These are phyloP conservation scores for Yamadazyma dushanensis DNA, from an alignment of 1,139 yeast genomes.

Conservation along the genomic window DNA sequence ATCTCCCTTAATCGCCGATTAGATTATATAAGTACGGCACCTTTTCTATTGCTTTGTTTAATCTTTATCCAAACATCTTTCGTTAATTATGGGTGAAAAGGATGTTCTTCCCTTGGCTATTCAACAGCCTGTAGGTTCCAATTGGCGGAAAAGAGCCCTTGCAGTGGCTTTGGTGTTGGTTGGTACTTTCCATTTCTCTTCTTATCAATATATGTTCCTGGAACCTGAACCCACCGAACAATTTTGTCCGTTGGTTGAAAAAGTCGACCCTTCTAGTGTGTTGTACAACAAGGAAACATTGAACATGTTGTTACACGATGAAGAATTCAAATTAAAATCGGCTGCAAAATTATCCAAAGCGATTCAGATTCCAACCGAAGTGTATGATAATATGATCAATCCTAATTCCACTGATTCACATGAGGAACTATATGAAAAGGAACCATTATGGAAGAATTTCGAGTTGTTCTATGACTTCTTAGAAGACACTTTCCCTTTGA, in stretches of 20 bases:
- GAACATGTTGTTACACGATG: conserved; percentile 34
- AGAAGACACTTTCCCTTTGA: conserved; percentile 30
- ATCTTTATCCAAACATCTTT: no score
- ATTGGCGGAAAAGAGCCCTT: not conserved
- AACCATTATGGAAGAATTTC: conserved; percentile 33
- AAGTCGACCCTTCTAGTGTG: conserved; percentile 27
- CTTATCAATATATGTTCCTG: not conserved
- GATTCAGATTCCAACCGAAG: conserved; percentile 61
- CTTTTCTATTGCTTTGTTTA: not conserved
- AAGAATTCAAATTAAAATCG: conserved; percentile 38
- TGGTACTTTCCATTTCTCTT: not conserved
- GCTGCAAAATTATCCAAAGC: conserved; percentile 52
- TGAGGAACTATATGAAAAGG: conserved; percentile 27
- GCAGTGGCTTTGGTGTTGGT: not conserved
- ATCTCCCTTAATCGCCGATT: not conserved
- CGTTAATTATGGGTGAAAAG: conserved; percentile 1
- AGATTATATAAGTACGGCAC: not conserved
- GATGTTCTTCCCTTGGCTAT: conserved; percentile 1
- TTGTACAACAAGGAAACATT: conserved; percentile 24
- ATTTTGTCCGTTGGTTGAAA: conserved; percentile 36
- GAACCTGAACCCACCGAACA: not conserved
- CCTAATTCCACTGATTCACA: conserved; percentile 23
- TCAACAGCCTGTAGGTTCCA: not conserved
- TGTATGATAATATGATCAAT: conserved; percentile 48
- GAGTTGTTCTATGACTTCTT: conserved; percentile 30